phyloP scores from a whole-genome alignment of 208 protist species.

The Wallacemonas sp. region DNA sequence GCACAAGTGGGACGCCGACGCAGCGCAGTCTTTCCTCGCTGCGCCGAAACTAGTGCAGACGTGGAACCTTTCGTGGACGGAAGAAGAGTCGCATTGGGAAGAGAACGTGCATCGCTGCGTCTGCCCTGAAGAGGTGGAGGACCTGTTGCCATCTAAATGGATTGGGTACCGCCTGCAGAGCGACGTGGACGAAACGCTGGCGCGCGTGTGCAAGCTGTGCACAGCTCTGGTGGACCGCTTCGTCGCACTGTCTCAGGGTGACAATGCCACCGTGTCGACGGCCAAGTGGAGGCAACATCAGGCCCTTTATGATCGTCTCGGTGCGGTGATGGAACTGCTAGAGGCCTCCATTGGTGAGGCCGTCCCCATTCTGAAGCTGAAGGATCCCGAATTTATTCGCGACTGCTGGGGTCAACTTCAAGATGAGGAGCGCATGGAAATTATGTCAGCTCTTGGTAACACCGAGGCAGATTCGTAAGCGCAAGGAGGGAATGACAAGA shows the following conservation, averaged over 20 bases:
- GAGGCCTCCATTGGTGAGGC: constrained; percentile 86
- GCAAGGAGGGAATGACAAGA: too few species aligned
- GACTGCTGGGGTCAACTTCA: constrained; percentile 81
- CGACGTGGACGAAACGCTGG: constrained; percentile 85
- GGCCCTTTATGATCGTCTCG: constrained; percentile 72
- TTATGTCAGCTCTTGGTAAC: constrained; percentile 70
- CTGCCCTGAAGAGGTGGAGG: constrained; percentile 85
- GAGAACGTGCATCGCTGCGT: constrained; percentile 69
- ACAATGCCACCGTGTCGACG: constrained; percentile 79
- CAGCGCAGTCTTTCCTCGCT: constrained; percentile 55
- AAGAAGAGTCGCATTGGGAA: constrained; percentile 80
- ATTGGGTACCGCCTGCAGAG: constrained; percentile 82
- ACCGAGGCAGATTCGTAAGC: constrained; percentile 21
- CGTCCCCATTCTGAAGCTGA: constrained; percentile 79
- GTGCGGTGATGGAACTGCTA: constrained; percentile 86
- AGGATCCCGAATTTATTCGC: constrained; percentile 79
- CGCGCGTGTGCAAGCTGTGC: constrained; percentile 88
- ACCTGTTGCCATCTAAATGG: constrained; percentile 83
- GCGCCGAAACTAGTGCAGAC: constrained; percentile 61
- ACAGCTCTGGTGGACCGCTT: constrained; percentile 87
- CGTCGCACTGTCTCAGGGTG: constrained; percentile 67
- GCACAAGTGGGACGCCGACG: constrained; percentile 82
- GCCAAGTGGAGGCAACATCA: constrained; percentile 87
- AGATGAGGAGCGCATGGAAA: constrained; percentile 81
- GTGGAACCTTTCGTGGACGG: constrained; percentile 82